These are phyloP conservation scores for Phialophora chinensis DNA, from an alignment of 2,329 filamentous ascomycete genomes.

Conservation along the genomic window DNA sequence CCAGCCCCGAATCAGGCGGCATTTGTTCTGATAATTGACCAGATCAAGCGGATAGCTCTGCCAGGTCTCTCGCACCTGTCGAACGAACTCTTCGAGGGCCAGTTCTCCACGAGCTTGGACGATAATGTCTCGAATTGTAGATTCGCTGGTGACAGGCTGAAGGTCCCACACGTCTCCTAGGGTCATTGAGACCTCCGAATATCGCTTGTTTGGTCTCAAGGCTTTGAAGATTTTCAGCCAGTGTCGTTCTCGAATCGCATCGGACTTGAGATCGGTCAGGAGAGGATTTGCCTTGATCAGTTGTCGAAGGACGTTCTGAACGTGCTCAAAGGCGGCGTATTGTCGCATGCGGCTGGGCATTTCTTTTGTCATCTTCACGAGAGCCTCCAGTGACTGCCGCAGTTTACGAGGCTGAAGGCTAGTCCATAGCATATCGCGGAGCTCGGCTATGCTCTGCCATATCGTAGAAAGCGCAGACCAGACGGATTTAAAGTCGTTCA, in stretches of 20 bases:
- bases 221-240: constrained; percentile 99
- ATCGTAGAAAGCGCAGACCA: constrained; percentile 96
- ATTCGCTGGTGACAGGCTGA: constrained; percentile 84
- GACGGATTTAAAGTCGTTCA: constrained; percentile 98
- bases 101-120: constrained; percentile 96
- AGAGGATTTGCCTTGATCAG: constrained; percentile 89
- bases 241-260: constrained; percentile 93
- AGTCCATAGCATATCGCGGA: constrained; percentile 90
- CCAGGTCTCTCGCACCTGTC: constrained; percentile 96
- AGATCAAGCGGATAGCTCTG: constrained; percentile 92
- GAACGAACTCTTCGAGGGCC: constrained; percentile 96
- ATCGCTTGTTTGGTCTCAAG: constrained; percentile 88
- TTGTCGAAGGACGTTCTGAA: constrained; percentile 86
- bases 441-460: constrained; percentile 94
- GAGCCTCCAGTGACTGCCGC: constrained; percentile 81
- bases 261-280: constrained; percentile 89
- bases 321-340: constrained; percentile 99
- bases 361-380: constrained; percentile 98
- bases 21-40: constrained; percentile 97
- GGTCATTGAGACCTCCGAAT: constrained; percentile 91
- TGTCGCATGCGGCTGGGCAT: constrained; percentile 99
- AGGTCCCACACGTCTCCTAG: constrained; percentile 99
- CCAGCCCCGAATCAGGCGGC: constrained; percentile 94
- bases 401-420: constrained; percentile 95
- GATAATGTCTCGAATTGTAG: constrained; percentile 89